Evolutionary conservation across 352 stramenopile genomes (phyloP), one percentile per base, ranked within the genome.

Genomic region (Globisporangium heterothallicum): DNA sequence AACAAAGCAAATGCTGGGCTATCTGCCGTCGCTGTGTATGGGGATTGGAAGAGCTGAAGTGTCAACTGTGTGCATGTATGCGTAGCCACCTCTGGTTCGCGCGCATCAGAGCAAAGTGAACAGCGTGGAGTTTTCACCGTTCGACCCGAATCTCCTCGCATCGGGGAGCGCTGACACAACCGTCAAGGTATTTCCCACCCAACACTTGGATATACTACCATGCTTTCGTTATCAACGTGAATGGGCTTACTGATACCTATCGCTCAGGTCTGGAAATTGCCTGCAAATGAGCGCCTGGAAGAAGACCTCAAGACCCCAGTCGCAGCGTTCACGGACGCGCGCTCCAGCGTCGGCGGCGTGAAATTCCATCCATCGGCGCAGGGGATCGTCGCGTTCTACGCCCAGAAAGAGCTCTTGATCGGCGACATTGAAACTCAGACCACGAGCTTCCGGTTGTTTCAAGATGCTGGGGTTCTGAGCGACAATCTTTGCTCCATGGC

Each of bases 101-200:
- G 82, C 71, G 22, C 82, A 92, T 45, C 62, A 68, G 4, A 64
- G 64, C n/a, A 68, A 68, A 24, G 67, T 91, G 18, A 88, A 85
- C 46, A 64, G 75, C 22, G 57, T 92, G 47, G 68, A 55, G 22
- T 91, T 88, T 53, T 74, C 68, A 2, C 75, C 79, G 1, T 82
- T 87, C 36, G 64, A 82, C 24, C 14, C 58, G 1, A 51, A 71
- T 8, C 34, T 88, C 2, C 64, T 93, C 47, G 53, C 83, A 10
- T 84, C 83, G 0, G 78, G 63, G 0, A 80, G 76, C 26, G 79
- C 73, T 21, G 72, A 86, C 41, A 51, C 65, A 22, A 73, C 68
- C 7, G 64, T 80, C 45, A 84, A 81, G 49, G 72, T 78, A 24
- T 18, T 14, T 25, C n/a, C 18, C 22, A 43, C 6, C 29, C 4